These are phyloP conservation scores for Aspergillus unguis DNA, from an alignment of 2,329 filamentous ascomycete species.

Conservation along the genomic window DNA sequence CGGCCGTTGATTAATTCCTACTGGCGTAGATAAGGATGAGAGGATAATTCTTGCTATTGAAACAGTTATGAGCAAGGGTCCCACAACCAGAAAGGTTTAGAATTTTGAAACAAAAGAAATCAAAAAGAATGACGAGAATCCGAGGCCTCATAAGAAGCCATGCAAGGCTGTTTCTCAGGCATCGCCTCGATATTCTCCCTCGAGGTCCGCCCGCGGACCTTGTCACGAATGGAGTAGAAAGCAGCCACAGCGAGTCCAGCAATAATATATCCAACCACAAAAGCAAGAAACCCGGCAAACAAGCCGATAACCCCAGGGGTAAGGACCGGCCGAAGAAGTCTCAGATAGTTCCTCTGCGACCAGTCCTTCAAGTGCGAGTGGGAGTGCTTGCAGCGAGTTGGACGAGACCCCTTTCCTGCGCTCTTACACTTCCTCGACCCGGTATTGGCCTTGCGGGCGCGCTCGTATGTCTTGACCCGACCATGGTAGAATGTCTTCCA, in stretches of 20 bases:
- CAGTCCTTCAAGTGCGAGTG: constrained; percentile 22
- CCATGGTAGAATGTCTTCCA: constrained; percentile 22
- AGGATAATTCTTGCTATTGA: too few species aligned
- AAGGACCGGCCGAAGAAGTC: constrained; percentile 34
- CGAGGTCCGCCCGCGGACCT: background rate
- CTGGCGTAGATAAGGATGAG: too few species aligned
- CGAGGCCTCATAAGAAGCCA: too few species aligned
- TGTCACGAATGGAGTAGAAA: constrained; percentile 11
- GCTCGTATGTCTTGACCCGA: constrained; percentile 15
- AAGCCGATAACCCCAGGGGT: constrained; percentile 40
- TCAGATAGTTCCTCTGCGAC: constrained; percentile 23
- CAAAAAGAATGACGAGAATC: too few species aligned
- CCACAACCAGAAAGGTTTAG: too few species aligned
- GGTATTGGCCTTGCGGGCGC: background rate
- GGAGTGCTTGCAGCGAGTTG: background rate
- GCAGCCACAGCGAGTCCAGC: constrained; percentile 21
- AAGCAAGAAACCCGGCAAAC: constrained; percentile 36
- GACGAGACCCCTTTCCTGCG: background rate
- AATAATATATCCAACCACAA: constrained; percentile 37
- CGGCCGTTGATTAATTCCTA: too few species aligned
- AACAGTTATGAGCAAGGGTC: too few species aligned
- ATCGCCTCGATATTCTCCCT: background rate
- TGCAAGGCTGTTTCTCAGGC: too few species aligned
- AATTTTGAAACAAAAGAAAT: too few species aligned
- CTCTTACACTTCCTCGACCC: background rate